Base-by-base conservation (phyloP, 208 protist species). In the Trypanosoma mega region DNA sequence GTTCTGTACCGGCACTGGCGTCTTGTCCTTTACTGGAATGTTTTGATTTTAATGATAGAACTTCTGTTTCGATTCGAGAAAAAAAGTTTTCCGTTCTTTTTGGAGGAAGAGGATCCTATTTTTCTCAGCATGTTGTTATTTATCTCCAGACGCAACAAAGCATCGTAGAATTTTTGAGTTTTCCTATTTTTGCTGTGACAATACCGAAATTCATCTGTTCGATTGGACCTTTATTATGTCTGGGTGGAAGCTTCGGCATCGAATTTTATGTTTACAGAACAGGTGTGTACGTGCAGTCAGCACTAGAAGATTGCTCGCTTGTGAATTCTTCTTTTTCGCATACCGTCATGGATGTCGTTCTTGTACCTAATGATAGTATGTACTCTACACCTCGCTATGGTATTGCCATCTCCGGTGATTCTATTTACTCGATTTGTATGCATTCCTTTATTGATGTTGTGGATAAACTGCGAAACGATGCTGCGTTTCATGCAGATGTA, bases 231-330 rank as follows among this genome's bases (percentile, higher is more conserved):
- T 71, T 52, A 55, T 14, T 71, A 56, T 59, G 46, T 55, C 31
- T 71, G 14, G 45, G 53, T 11, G 47, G 64, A 16, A 31, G n/a
- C 3, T 63, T 63, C 55, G 64, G 64, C 5, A 43, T 71, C 16
- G 64, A 71, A 37, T 71, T 71, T 46, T 71, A 71, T 55, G 64
- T 63, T 18, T 46, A 41, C 29, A 50, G 20, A 43, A 59, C 18
- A 18, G 64, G 64, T 26, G n/a, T 34, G 0, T 55, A 50, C 26
- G 64, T 26, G 14, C 64, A 71, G 48, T 71, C 64, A 21, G 14
- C 26, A 8, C 23, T 71, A n/a, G 64, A 71, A 46, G 56, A 12
- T 48, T 39, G 53, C 27, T 37, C 45, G 2, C 8, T 26, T 24
- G 26, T 11, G 27, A 16, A 16, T 47, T 56, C 20, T 55, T 60